Conservation (phyloP, 2,329 filamentous ascomycete genomes). For the Cordyceps fumosorosea region DNA sequence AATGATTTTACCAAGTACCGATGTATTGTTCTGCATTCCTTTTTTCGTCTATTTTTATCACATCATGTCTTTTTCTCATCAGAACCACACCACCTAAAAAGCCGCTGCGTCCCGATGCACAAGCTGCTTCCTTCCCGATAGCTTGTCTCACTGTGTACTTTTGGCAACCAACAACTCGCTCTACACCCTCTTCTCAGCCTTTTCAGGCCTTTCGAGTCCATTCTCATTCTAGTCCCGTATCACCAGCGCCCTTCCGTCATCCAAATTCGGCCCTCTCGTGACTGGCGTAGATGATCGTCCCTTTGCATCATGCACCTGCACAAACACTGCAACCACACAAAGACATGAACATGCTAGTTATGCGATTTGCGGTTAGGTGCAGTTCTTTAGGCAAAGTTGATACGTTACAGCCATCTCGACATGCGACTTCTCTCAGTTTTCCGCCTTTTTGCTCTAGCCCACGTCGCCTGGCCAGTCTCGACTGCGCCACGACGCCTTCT, state of each 20-base stretch:
- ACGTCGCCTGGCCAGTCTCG: not conserved
- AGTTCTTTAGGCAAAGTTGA: not conserved
- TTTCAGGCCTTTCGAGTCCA: not conserved
- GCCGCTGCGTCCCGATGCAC: too few relatives aligned
- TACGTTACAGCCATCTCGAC: not conserved
- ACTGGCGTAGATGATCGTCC: not conserved
- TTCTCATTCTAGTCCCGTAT: not conserved
- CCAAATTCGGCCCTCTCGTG: not conserved
- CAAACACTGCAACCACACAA: not conserved
- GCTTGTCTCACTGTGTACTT: too few relatives aligned
- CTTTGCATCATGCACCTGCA: too few relatives aligned
- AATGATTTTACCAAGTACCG: too few relatives aligned
- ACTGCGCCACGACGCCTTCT: slow-evolving; percentile 1
- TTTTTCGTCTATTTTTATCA: too few relatives aligned
- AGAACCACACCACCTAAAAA: too few relatives aligned
- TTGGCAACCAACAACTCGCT: too few relatives aligned
- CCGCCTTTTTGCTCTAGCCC: not conserved
- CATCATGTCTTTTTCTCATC: too few relatives aligned
- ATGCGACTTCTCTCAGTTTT: not conserved
- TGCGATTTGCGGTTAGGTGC: not conserved
- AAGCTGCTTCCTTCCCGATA: too few relatives aligned
- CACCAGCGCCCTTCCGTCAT: not conserved
- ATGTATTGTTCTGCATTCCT: too few relatives aligned
- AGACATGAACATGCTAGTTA: not conserved
- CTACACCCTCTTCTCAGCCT: not conserved